Evolutionary conservation across 441 rosid species (phyloP).

Genomic region (Gossypium trilobum): DNA sequence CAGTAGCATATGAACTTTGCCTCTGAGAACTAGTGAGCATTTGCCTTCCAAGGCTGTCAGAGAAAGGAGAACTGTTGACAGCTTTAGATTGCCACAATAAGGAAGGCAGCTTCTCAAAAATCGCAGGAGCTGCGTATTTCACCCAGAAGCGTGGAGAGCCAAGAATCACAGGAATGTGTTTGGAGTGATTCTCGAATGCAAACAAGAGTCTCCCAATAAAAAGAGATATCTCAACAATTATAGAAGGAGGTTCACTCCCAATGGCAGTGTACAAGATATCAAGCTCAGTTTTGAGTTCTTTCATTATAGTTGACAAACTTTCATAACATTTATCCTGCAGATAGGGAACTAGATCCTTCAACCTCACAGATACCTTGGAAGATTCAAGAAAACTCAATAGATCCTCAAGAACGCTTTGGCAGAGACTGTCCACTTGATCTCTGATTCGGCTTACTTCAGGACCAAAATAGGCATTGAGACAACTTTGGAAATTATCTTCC

Average conservation of each 20-base stretch:
- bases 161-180: constrained; percentile 68
- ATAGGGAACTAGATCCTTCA: constrained; percentile 68
- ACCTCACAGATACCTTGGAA: constrained; percentile 76
- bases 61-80: constrained; percentile 29
- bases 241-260: constrained; percentile 44
- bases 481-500: constrained; percentile 65
- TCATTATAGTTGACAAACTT: constrained; percentile 57
- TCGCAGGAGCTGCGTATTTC: constrained; percentile 47
- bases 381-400: constrained; percentile 82
- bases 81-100: constrained; percentile 51
- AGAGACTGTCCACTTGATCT: constrained; percentile 70
- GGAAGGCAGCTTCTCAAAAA: constrained; percentile 61
- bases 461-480: constrained; percentile 81
- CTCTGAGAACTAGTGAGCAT: constrained; percentile 41
- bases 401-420: constrained; percentile 70
- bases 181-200: constrained; percentile 75
- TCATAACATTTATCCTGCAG: constrained; percentile 76
- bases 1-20: constrained; percentile 64
- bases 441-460: constrained; percentile 75
- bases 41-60: constrained; percentile 52
- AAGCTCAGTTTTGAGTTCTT: constrained; percentile 56
- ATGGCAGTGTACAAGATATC: constrained; percentile 46
- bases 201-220: constrained; percentile 86
- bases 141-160: constrained; percentile 97
- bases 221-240: constrained; percentile 75